Evolutionary conservation across 2,329 filamentous ascomycete species (phyloP).

Genomic region (Talaromyces amestolkiae): DNA sequence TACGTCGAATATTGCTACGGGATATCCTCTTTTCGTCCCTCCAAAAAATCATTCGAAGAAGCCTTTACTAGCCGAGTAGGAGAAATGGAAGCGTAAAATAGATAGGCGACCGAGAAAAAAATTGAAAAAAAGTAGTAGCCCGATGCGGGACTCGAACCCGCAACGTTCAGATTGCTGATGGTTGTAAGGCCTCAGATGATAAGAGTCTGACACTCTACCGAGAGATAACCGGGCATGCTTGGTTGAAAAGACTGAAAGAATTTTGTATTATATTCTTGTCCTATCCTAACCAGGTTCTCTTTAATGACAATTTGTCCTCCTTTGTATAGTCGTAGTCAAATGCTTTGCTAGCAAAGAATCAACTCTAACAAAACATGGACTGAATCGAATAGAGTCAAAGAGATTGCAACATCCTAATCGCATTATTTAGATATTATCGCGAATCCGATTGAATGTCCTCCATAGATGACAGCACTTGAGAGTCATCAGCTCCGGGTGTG

Average conservation of each 20-base stretch:
- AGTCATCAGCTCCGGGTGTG: background rate
- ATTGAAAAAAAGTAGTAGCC: background rate
- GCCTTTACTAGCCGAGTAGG: background rate
- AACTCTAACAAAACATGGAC: too few relatives aligned
- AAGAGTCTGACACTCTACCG: slow-evolving; percentile 18
- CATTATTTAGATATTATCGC: too few relatives aligned
- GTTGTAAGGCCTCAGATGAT: slow-evolving; percentile 1
- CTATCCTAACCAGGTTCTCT: too few relatives aligned
- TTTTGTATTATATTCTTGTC: too few relatives aligned
- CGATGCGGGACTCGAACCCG: slow-evolving; percentile 17
- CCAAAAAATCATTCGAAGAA: background rate
- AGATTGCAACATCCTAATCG: too few relatives aligned
- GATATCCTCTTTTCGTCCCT: background rate
- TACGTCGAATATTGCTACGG: too few relatives aligned
- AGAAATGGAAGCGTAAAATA: background rate
- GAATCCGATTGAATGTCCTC: background rate
- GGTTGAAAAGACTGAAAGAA: background rate
- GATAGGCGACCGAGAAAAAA: background rate
- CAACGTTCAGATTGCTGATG: slow-evolving; percentile 12
- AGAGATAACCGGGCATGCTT: slow-evolving; percentile 16
- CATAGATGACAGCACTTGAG: too few relatives aligned
- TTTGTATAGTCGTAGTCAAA: too few relatives aligned
- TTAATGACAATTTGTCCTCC: too few relatives aligned
- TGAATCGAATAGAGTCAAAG: too few relatives aligned
- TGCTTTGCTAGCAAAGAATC: too few relatives aligned